These are phyloP conservation scores for Phenoliferia sp. DNA, from an alignment of 1,284 basidiomycete genomes.

Conservation along the genomic window DNA sequence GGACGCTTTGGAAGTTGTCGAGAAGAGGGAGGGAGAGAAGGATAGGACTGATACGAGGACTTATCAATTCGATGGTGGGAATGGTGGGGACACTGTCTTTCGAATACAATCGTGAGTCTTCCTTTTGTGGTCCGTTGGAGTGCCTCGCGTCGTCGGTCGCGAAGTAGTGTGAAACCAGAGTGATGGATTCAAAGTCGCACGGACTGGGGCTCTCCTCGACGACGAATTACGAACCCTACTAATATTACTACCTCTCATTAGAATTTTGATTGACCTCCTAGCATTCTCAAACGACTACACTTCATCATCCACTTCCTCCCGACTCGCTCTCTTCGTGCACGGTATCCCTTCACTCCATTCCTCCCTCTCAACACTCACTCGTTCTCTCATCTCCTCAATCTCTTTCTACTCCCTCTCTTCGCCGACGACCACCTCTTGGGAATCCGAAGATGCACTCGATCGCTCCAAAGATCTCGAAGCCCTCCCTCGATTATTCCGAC, in stretches of 20 bases:
- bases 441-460: constrained; percentile 6
- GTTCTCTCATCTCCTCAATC: constrained; percentile 7
- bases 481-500: constrained; percentile 24
- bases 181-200: not conserved
- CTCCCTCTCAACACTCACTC: constrained; percentile 2
- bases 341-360: not conserved
- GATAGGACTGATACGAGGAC: constrained; percentile 1
- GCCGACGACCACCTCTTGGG: constrained; percentile 8
- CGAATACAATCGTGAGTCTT: constrained; percentile 20
- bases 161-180: not conserved
- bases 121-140: not conserved
- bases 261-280: constrained; percentile 19
- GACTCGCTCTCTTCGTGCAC: constrained; percentile 17
- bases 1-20: constrained; percentile 3
- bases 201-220: not conserved
- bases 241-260: not conserved
- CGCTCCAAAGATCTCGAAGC: constrained; percentile 2
- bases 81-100: constrained; percentile 1
- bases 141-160: not conserved
- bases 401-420: constrained; percentile 10
- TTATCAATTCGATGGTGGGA: constrained; percentile 13
- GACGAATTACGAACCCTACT: not conserved
- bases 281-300: constrained; percentile 10
- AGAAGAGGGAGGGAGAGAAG: not conserved
- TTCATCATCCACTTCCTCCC: constrained; percentile 3